These are phyloP conservation scores for Pichia rugopelliculosa DNA, from an alignment of 805 yeast genomes.

Conservation along the genomic window DNA sequence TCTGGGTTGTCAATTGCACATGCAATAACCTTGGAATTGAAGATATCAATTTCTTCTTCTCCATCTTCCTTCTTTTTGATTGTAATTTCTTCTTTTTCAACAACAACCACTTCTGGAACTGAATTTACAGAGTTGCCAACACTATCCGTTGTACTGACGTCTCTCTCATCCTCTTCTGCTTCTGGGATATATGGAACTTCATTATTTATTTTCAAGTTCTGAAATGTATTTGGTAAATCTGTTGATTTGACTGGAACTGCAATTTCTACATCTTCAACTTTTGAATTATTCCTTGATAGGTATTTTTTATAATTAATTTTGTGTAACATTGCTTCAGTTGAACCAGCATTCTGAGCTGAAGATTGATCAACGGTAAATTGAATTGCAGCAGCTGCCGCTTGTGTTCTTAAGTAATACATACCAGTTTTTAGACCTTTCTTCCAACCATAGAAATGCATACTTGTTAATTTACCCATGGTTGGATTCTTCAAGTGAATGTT, in stretches of 20 bases:
- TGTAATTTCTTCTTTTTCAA: slow-evolving; percentile 1
- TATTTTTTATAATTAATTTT: slow-evolving; percentile 30
- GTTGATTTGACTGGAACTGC: slow-evolving; percentile 9
- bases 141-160: neutral
- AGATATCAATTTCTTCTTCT: slow-evolving; percentile 63
- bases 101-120: slow-evolving; percentile 4
- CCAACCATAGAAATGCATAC: slow-evolving; percentile 99
- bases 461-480: slow-evolving; percentile 94
- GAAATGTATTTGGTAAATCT: slow-evolving; percentile 5
- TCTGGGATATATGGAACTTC: slow-evolving; percentile 14
- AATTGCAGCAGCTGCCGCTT: slow-evolving; percentile 96
- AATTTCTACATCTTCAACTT: slow-evolving; percentile 25
- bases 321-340: slow-evolving; percentile 23
- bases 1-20: slow-evolving; percentile 97
- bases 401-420: slow-evolving; percentile 96
- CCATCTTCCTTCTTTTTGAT: slow-evolving; percentile 4
- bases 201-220: slow-evolving; percentile 4
- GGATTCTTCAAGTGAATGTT: slow-evolving; percentile 89
- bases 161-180: slow-evolving; percentile 26
- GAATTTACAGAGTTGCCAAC: slow-evolving; percentile 4
- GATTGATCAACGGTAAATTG: slow-evolving; percentile 76
- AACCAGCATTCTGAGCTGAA: slow-evolving; percentile 26
- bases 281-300: slow-evolving; percentile 23
- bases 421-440: slow-evolving; percentile 98
- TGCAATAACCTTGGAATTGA: slow-evolving; percentile 87